Conservation (phyloP, 495 filamentous ascomycete genomes). For the Pyronema omphalodes region DNA sequence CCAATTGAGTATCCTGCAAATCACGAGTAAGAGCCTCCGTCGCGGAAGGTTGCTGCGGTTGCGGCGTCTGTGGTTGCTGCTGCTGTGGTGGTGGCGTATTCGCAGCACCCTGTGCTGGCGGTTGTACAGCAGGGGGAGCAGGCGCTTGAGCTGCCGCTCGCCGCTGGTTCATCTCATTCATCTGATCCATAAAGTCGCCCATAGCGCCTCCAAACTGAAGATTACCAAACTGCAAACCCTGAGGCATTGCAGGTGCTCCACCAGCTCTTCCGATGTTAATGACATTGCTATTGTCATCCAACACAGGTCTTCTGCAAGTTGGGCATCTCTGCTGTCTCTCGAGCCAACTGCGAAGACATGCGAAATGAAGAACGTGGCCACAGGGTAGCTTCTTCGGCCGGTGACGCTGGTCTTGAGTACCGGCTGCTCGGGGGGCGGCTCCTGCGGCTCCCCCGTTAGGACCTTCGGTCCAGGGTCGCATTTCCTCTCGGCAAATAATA, state of each 20-base stretch:
- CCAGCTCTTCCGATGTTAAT: slow-evolving; percentile 9
- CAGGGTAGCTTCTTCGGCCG: slow-evolving; percentile 92
- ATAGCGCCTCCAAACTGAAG: slow-evolving; percentile 38
- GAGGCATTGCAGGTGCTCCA: neutral
- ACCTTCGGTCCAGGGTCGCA: slow-evolving; percentile 50
- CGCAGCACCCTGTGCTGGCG: slow-evolving; percentile 11
- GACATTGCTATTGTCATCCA: slow-evolving; percentile 26
- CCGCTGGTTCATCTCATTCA: slow-evolving; percentile 28
- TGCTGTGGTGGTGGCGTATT: slow-evolving; percentile 9
- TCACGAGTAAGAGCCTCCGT: no score
- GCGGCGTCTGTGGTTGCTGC: slow-evolving; percentile 21
- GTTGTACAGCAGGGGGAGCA: neutral
- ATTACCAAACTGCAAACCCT: slow-evolving; percentile 36
- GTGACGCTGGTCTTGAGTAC: slow-evolving; percentile 49
- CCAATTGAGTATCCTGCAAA: neutral
- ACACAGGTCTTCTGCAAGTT: slow-evolving; percentile 73
- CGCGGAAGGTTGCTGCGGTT: slow-evolving; percentile 15
- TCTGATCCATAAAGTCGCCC: slow-evolving; percentile 33
- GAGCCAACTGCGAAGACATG: slow-evolving; percentile 91
- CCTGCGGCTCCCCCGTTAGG: slow-evolving; percentile 22
- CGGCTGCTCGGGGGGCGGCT: slow-evolving; percentile 24
- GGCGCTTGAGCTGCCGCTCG: slow-evolving; percentile 4
- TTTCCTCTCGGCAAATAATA: slow-evolving; percentile 94
- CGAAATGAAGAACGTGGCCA: slow-evolving; percentile 85
- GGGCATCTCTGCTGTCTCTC: slow-evolving; percentile 95